Conservation (phyloP, 352 stramenopile genomes). For the Salisapilia sapeloensis region DNA sequence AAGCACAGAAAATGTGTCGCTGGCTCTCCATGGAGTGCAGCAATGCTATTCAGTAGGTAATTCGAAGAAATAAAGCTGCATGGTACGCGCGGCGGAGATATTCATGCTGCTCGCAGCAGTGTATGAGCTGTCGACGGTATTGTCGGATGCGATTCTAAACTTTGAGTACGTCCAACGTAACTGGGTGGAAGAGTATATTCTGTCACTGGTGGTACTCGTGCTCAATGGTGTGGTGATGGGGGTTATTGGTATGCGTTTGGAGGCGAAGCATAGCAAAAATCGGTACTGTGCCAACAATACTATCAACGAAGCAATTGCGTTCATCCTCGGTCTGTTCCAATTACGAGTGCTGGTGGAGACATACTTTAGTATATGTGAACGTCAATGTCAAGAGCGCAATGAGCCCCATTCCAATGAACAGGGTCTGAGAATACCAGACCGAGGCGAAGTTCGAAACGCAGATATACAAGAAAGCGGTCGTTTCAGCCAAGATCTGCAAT, state of each 20-base stretch:
- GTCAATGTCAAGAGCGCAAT: too few species aligned
- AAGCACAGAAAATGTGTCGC: too few species aligned
- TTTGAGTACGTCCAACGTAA: conserved; percentile 49
- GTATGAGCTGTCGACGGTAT: conserved; percentile 49
- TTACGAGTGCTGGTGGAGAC: conserved; percentile 49
- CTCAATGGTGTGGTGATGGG: conserved; percentile 42
- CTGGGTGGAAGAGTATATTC: conserved; percentile 52
- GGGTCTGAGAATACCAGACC: too few species aligned
- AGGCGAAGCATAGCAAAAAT: conserved; percentile 8
- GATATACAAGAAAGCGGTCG: conserved; percentile 1
- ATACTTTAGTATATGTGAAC: too few species aligned
- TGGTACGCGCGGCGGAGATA: too few species aligned
- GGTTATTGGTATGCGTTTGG: conserved; percentile 32
- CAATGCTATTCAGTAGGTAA: too few species aligned
- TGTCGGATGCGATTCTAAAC: conserved; percentile 60
- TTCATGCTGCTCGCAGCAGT: conserved; percentile 20
- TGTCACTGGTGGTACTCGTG: conserved; percentile 50
- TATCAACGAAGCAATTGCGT: conserved; percentile 19
- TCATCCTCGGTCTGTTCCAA: conserved; percentile 29
- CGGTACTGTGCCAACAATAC: conserved; percentile 10
- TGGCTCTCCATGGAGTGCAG: too few species aligned
- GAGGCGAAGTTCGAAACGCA: too few species aligned
- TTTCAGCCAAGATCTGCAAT: conserved; percentile 16
- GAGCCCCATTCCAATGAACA: too few species aligned
- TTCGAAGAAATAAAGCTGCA: too few species aligned